These are phyloP conservation scores for Stevia rebaudiana DNA, from an alignment of 140 eudicot species.

Conservation along the genomic window DNA sequence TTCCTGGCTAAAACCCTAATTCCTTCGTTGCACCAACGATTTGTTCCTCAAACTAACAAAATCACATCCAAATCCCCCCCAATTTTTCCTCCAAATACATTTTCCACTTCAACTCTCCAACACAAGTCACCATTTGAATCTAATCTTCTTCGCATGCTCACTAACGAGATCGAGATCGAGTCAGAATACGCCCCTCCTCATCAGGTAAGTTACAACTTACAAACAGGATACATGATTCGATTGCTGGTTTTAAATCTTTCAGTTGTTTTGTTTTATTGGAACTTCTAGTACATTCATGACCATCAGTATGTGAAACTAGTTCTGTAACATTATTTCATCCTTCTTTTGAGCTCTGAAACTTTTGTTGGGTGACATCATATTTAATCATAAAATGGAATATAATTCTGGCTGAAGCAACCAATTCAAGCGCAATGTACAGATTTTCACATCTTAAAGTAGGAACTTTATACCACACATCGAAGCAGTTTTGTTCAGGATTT, in stretches of 20 bases:
- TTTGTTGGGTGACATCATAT: not conserved
- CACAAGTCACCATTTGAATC: constrained; percentile 38
- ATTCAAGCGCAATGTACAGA: not conserved
- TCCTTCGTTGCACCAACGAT: not conserved
- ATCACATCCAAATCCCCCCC: constrained; percentile 9
- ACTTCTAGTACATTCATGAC: not conserved
- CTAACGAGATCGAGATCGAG: constrained; percentile 40
- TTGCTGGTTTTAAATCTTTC: not conserved
- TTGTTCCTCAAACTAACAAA: constrained; percentile 8
- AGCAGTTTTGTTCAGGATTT: not conserved
- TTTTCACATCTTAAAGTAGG: not conserved
- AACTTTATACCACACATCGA: not conserved
- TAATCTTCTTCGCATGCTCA: constrained; percentile 36
- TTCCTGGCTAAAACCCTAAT: constrained; percentile 21
- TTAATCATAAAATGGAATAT: no score
- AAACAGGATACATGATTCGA: not conserved
- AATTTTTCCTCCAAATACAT: not conserved
- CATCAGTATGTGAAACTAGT: not conserved
- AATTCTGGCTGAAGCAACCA: not conserved
- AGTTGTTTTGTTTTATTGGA: not conserved
- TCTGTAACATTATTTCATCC: not conserved
- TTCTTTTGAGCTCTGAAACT: not conserved
- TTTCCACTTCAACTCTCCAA: constrained; percentile 15
- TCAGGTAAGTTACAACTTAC: constrained; percentile 17
- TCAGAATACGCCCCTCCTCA: constrained; percentile 46